phyloP scores from a whole-genome alignment of 2,329 filamentous ascomycete species.

The Fusarium sublunatum region DNA sequence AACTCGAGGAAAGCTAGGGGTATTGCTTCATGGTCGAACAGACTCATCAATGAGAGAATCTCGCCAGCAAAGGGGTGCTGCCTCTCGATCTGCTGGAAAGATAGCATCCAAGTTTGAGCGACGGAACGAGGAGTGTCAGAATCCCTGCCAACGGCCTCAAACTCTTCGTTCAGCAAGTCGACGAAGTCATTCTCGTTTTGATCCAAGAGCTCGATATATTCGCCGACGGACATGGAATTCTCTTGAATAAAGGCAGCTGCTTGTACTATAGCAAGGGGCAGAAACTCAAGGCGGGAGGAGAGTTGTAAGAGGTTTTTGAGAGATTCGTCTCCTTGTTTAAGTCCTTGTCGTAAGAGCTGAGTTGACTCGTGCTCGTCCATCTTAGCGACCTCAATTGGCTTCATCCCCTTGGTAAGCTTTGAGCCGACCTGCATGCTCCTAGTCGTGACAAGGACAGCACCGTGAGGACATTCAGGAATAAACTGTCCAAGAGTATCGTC shows the following conservation, averaged over 20 bases:
- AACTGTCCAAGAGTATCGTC: neutral
- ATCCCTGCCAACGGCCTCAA: slow-evolving; percentile 48
- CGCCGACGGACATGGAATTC: slow-evolving; percentile 37
- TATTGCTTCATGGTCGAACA: slow-evolving; percentile 48
- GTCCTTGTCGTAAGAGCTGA: slow-evolving; percentile 38
- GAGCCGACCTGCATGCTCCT: slow-evolving; percentile 49
- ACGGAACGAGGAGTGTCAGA: slow-evolving; percentile 44
- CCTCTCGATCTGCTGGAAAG: slow-evolving; percentile 49
- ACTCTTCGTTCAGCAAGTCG: slow-evolving; percentile 47
- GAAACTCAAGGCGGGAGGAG: slow-evolving; percentile 43
- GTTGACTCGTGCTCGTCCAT: slow-evolving; percentile 46
- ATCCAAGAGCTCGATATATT: slow-evolving; percentile 48
- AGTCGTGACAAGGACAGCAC: slow-evolving; percentile 50
- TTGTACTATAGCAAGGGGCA: slow-evolving; percentile 52
- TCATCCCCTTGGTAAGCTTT: slow-evolving; percentile 39
- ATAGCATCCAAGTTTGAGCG: slow-evolving; percentile 49
- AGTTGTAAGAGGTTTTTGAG: slow-evolving; percentile 25
- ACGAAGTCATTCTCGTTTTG: slow-evolving; percentile 20
- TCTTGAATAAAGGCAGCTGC: slow-evolving; percentile 52
- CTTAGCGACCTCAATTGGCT: slow-evolving; percentile 41
- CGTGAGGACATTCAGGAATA: slow-evolving; percentile 48
- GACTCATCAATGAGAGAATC: slow-evolving; percentile 50
- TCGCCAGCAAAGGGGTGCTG: slow-evolving; percentile 43
- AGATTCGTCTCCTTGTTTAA: slow-evolving; percentile 14
- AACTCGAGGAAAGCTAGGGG: slow-evolving; percentile 38